These are phyloP conservation scores for Cyberlindnera maritima DNA, from an alignment of 805 yeast genomes.

Conservation along the genomic window DNA sequence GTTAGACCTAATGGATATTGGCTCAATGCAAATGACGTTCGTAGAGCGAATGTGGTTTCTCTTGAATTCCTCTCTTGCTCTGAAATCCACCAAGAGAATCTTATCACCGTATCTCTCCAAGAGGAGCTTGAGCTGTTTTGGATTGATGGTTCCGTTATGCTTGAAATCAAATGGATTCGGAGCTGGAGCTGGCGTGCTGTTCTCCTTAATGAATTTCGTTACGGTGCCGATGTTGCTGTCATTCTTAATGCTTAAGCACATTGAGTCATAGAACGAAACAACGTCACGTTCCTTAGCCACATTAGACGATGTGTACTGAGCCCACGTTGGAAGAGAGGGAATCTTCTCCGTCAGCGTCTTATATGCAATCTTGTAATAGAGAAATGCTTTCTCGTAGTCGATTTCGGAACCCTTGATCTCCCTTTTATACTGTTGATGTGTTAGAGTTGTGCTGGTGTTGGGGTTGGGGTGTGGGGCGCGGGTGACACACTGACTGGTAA, in stretches of 20 bases:
- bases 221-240: conserved; percentile 10
- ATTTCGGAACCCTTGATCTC: conserved; percentile 6
- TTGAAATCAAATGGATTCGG: conserved; percentile 16
- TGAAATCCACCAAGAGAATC: conserved; percentile 67
- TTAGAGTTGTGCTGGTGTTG: conserved; percentile 5
- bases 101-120: conserved; percentile 17
- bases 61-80: conserved; percentile 59
- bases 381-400: conserved; percentile 19
- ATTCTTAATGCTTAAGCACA: background rate
- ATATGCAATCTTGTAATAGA: conserved; percentile 13
- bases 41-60: conserved; percentile 58
- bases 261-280: conserved; percentile 2
- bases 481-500: no score
- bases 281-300: background rate
- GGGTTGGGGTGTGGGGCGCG: no score
- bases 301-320: background rate
- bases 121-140: conserved; percentile 13
- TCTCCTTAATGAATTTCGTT: conserved; percentile 3
- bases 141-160: conserved; percentile 16
- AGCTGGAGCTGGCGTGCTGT: conserved; percentile 1
- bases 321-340: conserved; percentile 9
- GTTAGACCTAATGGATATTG: conserved; percentile 49
- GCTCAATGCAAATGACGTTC: conserved; percentile 73
- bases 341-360: conserved; percentile 6
- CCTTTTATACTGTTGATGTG: conserved; percentile 13